Evolutionary conservation across 305 asterid species (phyloP).

Genomic region (Nicotiana rustica): DNA sequence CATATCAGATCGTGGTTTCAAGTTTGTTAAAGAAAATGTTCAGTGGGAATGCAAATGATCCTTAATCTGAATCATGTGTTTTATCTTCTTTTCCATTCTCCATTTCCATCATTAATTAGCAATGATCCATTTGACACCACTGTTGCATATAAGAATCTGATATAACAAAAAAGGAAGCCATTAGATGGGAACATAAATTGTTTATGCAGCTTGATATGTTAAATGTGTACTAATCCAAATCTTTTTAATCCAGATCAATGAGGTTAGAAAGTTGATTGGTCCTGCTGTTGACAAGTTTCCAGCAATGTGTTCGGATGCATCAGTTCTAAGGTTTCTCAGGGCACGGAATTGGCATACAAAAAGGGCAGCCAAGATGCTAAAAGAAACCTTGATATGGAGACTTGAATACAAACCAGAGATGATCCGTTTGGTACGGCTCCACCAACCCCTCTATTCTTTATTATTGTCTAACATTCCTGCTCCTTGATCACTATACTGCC

Average conservation of each 20-base stretch:
- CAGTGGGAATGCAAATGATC: not conserved
- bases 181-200: not conserved
- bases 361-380: constrained; percentile 60
- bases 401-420: constrained; percentile 59
- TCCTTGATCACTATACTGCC: not conserved
- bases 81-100: no score
- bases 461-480: not conserved
- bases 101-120: no score
- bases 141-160: no score
- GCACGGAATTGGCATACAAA: constrained; percentile 64
- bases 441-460: not conserved
- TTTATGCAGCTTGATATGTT: constrained; percentile 18
- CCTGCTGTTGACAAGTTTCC: constrained; percentile 56
- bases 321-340: constrained; percentile 56
- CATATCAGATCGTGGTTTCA: no score
- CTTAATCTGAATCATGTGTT: no score
- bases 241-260: constrained; percentile 52
- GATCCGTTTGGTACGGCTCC: constrained; percentile 58
- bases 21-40: no score
- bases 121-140: no score
- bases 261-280: constrained; percentile 52
- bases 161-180: not conserved
- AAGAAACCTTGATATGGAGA: constrained; percentile 69
- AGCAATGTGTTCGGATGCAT: constrained; percentile 53
- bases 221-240: constrained; percentile 2